Percentiles rank a stretch among this genome's conserved stretches.
Conservation (phyloP, 106 monocot genomes). For the Ottelia alismoides region DNA sequence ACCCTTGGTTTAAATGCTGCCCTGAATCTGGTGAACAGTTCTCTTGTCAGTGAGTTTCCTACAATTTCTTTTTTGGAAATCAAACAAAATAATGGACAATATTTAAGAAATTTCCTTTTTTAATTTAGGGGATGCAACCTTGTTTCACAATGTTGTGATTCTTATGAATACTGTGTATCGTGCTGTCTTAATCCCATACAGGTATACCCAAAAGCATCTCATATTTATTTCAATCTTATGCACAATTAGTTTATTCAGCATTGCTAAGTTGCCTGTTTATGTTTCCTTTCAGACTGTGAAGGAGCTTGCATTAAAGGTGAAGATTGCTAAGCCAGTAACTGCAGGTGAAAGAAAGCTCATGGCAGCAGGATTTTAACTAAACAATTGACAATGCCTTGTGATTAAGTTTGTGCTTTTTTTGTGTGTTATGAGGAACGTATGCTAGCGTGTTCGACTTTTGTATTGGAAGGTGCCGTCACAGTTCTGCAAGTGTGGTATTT, state of each 20-base stretch:
- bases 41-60: constrained; percentile 78
- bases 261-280: constrained; percentile 3
- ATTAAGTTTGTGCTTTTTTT: background rate
- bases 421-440: constrained; percentile 64
- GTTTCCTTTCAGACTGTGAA: constrained; percentile 51
- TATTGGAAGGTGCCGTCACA: constrained; percentile 92
- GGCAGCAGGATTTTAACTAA: background rate
- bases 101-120: background rate
- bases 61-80: background rate
- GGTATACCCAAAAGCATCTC: constrained; percentile 17
- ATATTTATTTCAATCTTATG: background rate
- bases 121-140: constrained; percentile 79
- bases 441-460: constrained; percentile 80
- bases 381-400: background rate
- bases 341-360: constrained; percentile 51
- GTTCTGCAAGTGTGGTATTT: constrained; percentile 93
- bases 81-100: background rate
- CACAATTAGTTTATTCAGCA: background rate
- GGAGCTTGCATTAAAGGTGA: constrained; percentile 61
- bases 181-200: constrained; percentile 84
- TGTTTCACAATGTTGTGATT: constrained; percentile 69
- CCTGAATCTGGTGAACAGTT: constrained; percentile 50
- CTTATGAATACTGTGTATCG: constrained; percentile 95
- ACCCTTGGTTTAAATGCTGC: constrained; percentile 61
- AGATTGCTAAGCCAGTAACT: constrained; percentile 79